These are phyloP conservation scores for Arthrobotrys iridis DNA, from an alignment of 2,329 filamentous ascomycete species.

Conservation along the genomic window DNA sequence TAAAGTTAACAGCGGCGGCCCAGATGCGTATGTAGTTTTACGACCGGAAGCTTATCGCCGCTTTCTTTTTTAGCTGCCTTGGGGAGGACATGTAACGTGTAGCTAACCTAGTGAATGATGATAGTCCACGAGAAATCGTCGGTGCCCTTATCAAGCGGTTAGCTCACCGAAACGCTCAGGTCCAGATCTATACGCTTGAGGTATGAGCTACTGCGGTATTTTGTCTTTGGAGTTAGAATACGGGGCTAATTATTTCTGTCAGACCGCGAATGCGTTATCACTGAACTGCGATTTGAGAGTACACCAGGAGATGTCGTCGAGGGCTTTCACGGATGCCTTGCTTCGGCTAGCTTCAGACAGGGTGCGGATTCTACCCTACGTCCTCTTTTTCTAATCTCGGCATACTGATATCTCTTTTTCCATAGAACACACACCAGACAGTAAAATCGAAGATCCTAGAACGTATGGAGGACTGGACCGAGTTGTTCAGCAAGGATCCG, in stretches of 20 bases:
- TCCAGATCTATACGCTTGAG: slow-evolving; percentile 93
- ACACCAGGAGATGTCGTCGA: slow-evolving; percentile 88
- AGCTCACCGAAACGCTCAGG: slow-evolving; percentile 92
- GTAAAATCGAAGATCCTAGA: slow-evolving; percentile 98
- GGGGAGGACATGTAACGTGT: not conserved
- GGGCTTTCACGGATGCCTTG: slow-evolving; percentile 92
- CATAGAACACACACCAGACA: slow-evolving; percentile 86
- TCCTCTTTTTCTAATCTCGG: not conserved
- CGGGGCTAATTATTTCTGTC: slow-evolving; percentile 35
- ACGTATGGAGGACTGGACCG: slow-evolving; percentile 94
- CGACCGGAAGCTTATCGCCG: not conserved
- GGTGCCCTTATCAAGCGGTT: slow-evolving; percentile 90
- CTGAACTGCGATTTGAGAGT: slow-evolving; percentile 89
- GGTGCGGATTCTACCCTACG: slow-evolving; percentile 61
- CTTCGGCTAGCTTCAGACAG: slow-evolving; percentile 90
- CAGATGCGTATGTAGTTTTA: slow-evolving; percentile 60
- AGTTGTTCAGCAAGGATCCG: slow-evolving; percentile 89
- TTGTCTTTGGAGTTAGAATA: not conserved
- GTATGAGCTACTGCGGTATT: slow-evolving; percentile 62
- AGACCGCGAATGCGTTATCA: slow-evolving; percentile 88
- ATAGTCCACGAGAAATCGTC: slow-evolving; percentile 80
- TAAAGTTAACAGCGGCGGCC: slow-evolving; percentile 61
- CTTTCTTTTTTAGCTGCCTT: not conserved
- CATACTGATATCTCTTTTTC: slow-evolving; percentile 33
- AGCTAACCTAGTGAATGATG: slow-evolving; percentile 23